A percentile compares a stretch with the other conserved stretches of the same genome.
Evolutionary conservation across 768 basidiomycete species (phyloP).

Genomic region (Boletus sp.): DNA sequence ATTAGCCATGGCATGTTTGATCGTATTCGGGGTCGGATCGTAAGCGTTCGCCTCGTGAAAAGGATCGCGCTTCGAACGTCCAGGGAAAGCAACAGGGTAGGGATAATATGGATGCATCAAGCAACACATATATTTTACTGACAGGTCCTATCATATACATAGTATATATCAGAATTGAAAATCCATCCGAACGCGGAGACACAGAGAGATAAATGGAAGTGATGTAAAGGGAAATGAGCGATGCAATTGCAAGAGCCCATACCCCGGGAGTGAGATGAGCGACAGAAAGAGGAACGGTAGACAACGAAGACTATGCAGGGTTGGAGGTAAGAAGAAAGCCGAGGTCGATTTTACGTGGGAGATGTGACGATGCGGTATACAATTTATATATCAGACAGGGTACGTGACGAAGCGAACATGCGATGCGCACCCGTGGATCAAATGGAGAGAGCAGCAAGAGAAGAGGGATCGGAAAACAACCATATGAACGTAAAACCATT

Average conservation of each 20-base stretch:
- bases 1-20: too few relatives aligned
- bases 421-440: conserved; percentile 10
- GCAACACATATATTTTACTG: conserved; percentile 24
- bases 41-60: too few relatives aligned
- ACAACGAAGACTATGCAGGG: conserved; percentile 2
- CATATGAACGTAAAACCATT: conserved; percentile 12
- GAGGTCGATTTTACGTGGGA: conserved; percentile 12
- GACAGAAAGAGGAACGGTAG: not conserved
- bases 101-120: conserved; percentile 22
- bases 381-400: conserved; percentile 17
- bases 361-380: conserved; percentile 28
- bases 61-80: too few relatives aligned
- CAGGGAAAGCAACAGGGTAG: not conserved
- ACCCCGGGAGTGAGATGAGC: not conserved
- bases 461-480: not conserved
- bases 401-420: conserved; percentile 9
- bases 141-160: conserved; percentile 20
- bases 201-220: not conserved
- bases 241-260: not conserved
- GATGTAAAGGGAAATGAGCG: not conserved
- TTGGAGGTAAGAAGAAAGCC: not conserved
- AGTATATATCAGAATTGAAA: conserved; percentile 12
- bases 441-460: conserved; percentile 18
- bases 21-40: too few relatives aligned
- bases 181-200: conserved; percentile 3